Evolutionary conservation across 768 basidiomycete species (phyloP).

Genomic region (Pulveroboletus sp.): DNA sequence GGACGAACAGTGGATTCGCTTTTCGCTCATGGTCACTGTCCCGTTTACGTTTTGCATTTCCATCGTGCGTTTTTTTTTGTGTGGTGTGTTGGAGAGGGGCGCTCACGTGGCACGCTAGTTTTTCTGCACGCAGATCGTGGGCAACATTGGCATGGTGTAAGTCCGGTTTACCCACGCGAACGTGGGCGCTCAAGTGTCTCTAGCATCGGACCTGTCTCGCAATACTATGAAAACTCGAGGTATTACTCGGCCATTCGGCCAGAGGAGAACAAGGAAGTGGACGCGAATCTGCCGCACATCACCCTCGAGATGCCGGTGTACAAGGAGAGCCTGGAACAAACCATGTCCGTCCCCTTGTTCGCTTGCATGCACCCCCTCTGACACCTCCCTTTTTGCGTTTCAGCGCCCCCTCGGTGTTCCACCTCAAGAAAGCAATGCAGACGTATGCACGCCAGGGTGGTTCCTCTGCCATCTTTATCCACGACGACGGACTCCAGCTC

Average conservation of each 20-base stretch:
- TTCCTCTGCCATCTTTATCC: conserved; percentile 53
- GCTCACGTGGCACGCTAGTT: conserved; percentile 44
- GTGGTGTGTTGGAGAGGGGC: background rate
- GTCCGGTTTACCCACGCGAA: conserved; percentile 18
- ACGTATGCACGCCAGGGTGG: conserved; percentile 67
- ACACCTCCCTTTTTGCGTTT: background rate
- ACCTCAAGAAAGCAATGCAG: conserved; percentile 59
- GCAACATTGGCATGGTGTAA: conserved; percentile 64
- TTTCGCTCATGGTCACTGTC: conserved; percentile 59
- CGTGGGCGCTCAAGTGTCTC: background rate
- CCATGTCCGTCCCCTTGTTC: conserved; percentile 56
- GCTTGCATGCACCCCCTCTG: background rate
- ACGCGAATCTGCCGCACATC: conserved; percentile 66
- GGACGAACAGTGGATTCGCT: conserved; percentile 61
- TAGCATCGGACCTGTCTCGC: conserved; percentile 80
- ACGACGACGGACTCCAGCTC: conserved; percentile 61
- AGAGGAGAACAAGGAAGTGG: conserved; percentile 58
- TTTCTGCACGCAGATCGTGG: conserved; percentile 67
- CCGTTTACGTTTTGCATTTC: conserved; percentile 79
- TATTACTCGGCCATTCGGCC: conserved; percentile 77
- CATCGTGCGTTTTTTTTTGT: conserved; percentile 45
- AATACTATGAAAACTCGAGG: conserved; percentile 79
- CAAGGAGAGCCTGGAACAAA: conserved; percentile 79
- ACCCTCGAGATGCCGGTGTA: conserved; percentile 87
- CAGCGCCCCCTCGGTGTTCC: conserved; percentile 68